These are phyloP conservation scores for Auricularia heimuer DNA, from an alignment of 768 basidiomycete genomes.

Conservation along the genomic window DNA sequence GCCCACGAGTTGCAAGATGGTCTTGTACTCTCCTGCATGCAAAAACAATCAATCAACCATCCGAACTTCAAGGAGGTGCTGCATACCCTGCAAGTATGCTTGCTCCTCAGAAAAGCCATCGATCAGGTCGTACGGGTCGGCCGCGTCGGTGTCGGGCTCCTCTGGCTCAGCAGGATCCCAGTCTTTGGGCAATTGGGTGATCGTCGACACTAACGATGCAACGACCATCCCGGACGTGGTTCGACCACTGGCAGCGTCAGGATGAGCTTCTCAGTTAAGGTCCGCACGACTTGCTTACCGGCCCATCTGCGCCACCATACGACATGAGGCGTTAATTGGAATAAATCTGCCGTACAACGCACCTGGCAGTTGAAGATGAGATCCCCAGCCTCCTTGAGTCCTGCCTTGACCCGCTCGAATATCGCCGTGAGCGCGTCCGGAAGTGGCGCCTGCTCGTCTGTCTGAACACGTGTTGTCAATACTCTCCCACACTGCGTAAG, in stretches of 20 bases:
- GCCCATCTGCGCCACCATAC: not conserved
- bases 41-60: not conserved
- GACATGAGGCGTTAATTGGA: not conserved
- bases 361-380: slow-evolving; percentile 97
- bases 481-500: not conserved
- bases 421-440: slow-evolving; percentile 78
- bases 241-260: slow-evolving; percentile 17
- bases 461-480: slow-evolving; percentile 37
- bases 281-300: not conserved
- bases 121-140: slow-evolving; percentile 40
- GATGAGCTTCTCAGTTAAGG: not conserved
- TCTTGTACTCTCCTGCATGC: slow-evolving; percentile 87
- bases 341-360: slow-evolving; percentile 46
- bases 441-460: slow-evolving; percentile 93
- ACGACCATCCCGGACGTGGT: slow-evolving; percentile 97
- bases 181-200: slow-evolving; percentile 24
- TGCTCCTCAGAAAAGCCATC: slow-evolving; percentile 84
- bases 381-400: slow-evolving; percentile 51
- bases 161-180: slow-evolving; percentile 28
- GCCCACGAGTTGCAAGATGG: slow-evolving; percentile 86
- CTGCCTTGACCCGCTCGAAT: slow-evolving; percentile 53
- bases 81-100: slow-evolving; percentile 72
- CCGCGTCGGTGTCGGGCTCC: slow-evolving; percentile 23
- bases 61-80: not conserved
- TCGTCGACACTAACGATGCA: slow-evolving; percentile 75